Evolutionary conservation across 2,329 filamentous ascomycete genomes (phyloP), one percentile per base, ranked within the genome.

Genomic region (Acephala macrosclerotiorum): DNA sequence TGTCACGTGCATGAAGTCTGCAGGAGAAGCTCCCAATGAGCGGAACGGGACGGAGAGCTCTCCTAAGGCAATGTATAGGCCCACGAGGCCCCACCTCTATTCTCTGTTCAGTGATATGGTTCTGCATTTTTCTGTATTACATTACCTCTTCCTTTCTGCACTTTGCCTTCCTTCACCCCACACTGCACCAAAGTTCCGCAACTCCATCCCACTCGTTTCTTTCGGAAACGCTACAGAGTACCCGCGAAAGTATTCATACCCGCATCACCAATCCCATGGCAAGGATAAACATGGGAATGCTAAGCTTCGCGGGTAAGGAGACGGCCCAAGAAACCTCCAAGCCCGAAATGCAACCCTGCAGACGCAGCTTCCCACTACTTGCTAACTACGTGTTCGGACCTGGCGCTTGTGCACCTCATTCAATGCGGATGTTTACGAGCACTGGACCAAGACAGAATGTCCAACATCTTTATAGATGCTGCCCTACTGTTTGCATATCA

Each of bases 361-460:
- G 25, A 16, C 11, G 26, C 14, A 22, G 12, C 12, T 6, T 49
- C 40, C 66, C 66, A 68, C 56, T 64, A 40, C 57, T 25, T 42
- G 22, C 42, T 38, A 20, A 40, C 53, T 64, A 68, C 66, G 66
- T 68, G 66, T 59, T 51, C 63, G 66, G 66, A 66, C 66, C 66
- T 68, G 66, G 57, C 63, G 63, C 63, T 67, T 49, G 45, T n/a
- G n/a, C 20, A 22, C n/a, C 45, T 16, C 5, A 6, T 6, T 42
- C 16, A 16, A 2, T 42, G 2, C n/a, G 40, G 40, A 33, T 5
- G 29, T 33, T 33, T 33, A 9, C 9, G 29, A 33, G n/a, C n/a
- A n/a, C n/a, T n/a, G n/a, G n/a, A n/a, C n/a, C n/a, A n/a, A n/a
- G n/a, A n/a, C n/a, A 33, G 29, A 9, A 33, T 5, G 9, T 33